Base-by-base conservation (phyloP, 2,329 filamentous ascomycete genomes). In the Ophiocordyceps unilateralis region DNA sequence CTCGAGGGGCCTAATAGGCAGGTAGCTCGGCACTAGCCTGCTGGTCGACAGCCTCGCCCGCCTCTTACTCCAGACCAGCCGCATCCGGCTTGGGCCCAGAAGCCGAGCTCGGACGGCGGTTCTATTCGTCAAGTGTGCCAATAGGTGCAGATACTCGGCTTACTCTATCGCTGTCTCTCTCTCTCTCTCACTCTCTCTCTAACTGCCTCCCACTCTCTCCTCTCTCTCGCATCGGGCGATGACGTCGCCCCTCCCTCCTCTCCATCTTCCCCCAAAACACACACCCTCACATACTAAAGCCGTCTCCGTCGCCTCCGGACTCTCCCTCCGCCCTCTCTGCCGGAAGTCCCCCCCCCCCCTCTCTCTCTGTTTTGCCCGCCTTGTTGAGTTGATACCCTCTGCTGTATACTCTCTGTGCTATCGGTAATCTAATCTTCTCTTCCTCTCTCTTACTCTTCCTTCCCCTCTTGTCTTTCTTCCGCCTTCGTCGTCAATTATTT, bases 241-340 rank as follows among this genome's bases (percentile, higher is more conserved):
- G 47, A 49, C 49, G 49, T 50, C 46, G 49, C 47, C 49, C 30
- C 46, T 40, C 45, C 32, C 23, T 26, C 14, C 22, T 17, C 22
- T 34, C 39, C 32, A 26, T 41, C 46, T 41, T 43, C 44, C 42
- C 39, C 41, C 32, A 5, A 36, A 36, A 36, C 32, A 19, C 32
- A 36, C 17, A 19, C 42, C 20, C 32, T 26, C 42, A 43, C 21
- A 40, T 34, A 46, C 46, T 48, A 49, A 47, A 50, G 44, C 43
- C 43, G 42, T 43, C 43, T 36, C 39, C 41, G 42, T 21, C 44
- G 32, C 14, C 32, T 36, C 32, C 32, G 32, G 32, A 36, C 9
- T 36, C 32, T 36, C 9, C 17, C 32, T 19, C 14, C n/a, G 32
- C 17, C 32, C 32, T 34, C 32, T 17, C n/a, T 17, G 26, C 26